Evolutionary conservation across 2,329 filamentous ascomycete genomes (phyloP).

Genomic region (Penicillium sp.): DNA sequence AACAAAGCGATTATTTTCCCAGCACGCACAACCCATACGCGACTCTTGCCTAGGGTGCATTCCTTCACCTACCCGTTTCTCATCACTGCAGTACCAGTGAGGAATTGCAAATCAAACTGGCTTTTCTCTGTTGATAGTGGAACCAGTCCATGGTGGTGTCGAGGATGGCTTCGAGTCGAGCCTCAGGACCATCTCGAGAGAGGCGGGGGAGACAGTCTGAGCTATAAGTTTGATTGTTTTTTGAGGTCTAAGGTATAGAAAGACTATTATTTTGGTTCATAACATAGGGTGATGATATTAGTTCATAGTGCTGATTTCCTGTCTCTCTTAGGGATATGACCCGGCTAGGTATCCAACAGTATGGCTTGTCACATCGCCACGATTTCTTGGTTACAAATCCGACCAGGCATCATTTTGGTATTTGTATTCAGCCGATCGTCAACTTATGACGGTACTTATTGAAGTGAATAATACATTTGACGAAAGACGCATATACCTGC

Average conservation of each 20-base stretch:
- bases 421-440: not conserved
- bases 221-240: not conserved
- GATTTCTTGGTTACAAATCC: conserved; percentile 4
- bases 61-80: conserved; percentile 2
- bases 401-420: conserved; percentile 10
- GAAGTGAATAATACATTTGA: conserved; percentile 9
- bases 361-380: conserved; percentile 7
- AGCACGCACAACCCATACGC: conserved; percentile 5
- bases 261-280: too few species aligned
- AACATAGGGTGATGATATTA: not conserved
- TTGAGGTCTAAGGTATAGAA: not conserved
- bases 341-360: conserved; percentile 3
- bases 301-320: not conserved
- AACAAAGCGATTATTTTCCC: not conserved
- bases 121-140: not conserved
- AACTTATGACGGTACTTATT: not conserved
- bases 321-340: not conserved
- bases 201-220: not conserved
- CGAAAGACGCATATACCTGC: conserved; percentile 3
- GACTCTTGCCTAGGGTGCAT: not conserved
- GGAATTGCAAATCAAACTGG: conserved; percentile 2
- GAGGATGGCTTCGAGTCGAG: conserved; percentile 9
- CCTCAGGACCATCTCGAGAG: conserved; percentile 6
- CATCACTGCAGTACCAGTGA: not conserved
- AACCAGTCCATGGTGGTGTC: conserved; percentile 1